A percentile compares a stretch with the other conserved stretches of the same genome.
Evolutionary conservation across 1,284 basidiomycete species (phyloP).

Genomic region (Spongiforma sp.): DNA sequence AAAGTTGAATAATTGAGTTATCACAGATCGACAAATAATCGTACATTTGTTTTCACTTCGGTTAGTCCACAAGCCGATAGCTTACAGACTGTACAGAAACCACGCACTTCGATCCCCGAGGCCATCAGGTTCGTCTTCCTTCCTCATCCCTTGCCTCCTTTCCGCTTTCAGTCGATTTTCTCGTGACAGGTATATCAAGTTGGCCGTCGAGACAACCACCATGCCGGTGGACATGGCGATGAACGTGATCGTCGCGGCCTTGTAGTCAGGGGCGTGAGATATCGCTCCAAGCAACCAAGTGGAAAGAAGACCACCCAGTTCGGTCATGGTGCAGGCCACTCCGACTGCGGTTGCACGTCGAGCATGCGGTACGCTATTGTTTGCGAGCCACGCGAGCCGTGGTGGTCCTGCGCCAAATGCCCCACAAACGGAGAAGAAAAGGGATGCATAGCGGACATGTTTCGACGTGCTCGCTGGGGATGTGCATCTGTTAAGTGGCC

Average conservation of each 20-base stretch:
- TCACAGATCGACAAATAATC: too few species aligned
- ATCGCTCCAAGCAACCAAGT: conserved; percentile 57
- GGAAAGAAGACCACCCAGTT: conserved; percentile 58
- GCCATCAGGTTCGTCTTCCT: conserved; percentile 22
- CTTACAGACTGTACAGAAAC: conserved; percentile 25
- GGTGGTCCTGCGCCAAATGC: conserved; percentile 50
- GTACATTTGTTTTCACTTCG: too few species aligned
- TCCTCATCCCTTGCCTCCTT: conserved; percentile 8
- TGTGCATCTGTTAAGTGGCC: neutral
- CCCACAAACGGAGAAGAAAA: conserved; percentile 57
- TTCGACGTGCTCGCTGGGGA: conserved; percentile 26
- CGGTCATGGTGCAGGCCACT: conserved; percentile 47
- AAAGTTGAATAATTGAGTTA: too few species aligned
- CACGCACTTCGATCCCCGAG: conserved; percentile 38
- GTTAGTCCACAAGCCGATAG: too few species aligned
- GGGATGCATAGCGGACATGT: conserved; percentile 51
- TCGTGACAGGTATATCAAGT: conserved; percentile 31
- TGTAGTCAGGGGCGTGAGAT: conserved; percentile 49
- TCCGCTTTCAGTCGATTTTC: conserved; percentile 30
- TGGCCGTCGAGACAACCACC: conserved; percentile 37
- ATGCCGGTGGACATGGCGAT: conserved; percentile 43
- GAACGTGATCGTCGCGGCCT: conserved; percentile 44
- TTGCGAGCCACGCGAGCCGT: conserved; percentile 56
- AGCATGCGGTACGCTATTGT: conserved; percentile 61
- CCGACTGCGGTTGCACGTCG: conserved; percentile 61